A percentile compares a stretch with the other conserved stretches of the same genome.
Conservation (phyloP, 768 basidiomycete genomes). For the Rubroboletus pulcherrimus region DNA sequence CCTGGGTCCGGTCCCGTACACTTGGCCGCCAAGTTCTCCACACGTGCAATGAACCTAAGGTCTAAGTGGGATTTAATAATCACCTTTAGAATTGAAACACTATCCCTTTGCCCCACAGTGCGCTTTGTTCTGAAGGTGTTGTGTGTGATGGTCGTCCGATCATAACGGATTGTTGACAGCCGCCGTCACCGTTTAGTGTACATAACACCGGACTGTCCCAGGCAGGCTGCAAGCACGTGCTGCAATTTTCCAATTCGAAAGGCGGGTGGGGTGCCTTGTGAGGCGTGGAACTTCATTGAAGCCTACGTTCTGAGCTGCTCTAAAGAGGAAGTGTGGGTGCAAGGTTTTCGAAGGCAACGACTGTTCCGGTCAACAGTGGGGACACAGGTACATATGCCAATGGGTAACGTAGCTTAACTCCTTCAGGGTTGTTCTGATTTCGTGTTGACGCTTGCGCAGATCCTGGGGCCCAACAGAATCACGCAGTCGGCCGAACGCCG, state of each 20-base stretch:
- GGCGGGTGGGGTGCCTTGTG: background rate
- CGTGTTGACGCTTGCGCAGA: conserved; percentile 17
- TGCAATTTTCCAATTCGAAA: background rate
- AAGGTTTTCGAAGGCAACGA: background rate
- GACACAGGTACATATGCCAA: conserved; percentile 10
- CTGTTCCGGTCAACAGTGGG: background rate
- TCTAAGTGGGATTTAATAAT: background rate
- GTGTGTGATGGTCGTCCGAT: background rate
- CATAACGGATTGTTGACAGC: background rate
- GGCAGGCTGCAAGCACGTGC: conserved; percentile 1
- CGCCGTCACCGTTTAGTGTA: background rate
- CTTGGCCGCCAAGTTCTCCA: background rate
- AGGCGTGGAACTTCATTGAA: background rate
- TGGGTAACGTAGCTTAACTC: conserved; percentile 28
- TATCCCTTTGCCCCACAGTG: background rate
- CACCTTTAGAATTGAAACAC: background rate
- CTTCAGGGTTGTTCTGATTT: conserved; percentile 31
- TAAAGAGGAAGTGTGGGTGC: background rate
- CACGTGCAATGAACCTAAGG: background rate
- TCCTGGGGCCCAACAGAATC: conserved; percentile 3
- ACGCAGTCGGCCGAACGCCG: background rate
- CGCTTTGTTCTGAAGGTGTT: background rate
- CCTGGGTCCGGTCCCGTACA: conserved; percentile 5
- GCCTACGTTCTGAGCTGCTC: background rate
- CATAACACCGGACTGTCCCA: background rate